These are phyloP conservation scores for Phymatotrichopsis omnivora DNA, from an alignment of 2,329 filamentous ascomycete species.

Conservation along the genomic window DNA sequence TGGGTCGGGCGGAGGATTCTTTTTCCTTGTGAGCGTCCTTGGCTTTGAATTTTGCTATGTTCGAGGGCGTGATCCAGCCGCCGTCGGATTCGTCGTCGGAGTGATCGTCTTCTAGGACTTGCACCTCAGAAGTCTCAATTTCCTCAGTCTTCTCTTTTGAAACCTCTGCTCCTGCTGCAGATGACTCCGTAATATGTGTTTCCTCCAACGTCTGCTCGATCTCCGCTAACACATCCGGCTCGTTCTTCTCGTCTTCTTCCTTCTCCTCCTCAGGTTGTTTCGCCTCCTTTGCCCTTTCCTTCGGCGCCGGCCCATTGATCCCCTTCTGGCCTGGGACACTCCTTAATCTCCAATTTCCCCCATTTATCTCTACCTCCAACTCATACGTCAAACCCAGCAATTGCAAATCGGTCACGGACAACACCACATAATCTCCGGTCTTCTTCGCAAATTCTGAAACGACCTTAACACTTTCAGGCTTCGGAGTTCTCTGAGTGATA, in stretches of 20 bases:
- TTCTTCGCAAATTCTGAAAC: conserved; percentile 75
- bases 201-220: background rate
- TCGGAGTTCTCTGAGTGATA: conserved; percentile 63
- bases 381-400: conserved; percentile 87
- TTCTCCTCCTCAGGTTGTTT: background rate
- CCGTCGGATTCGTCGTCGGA: conserved; percentile 44
- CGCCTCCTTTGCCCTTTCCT: background rate
- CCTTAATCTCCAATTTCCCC: conserved; percentile 77
- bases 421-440: conserved; percentile 78
- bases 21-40: conserved; percentile 49
- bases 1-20: conserved; percentile 44
- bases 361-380: conserved; percentile 72
- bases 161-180: background rate
- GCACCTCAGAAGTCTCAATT: background rate
- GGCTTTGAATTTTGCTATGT: conserved; percentile 74
- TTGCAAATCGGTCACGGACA: conserved; percentile 82
- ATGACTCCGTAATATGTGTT: background rate
- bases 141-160: background rate
- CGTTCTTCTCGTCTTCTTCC: background rate
- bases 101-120: conserved; percentile 26
- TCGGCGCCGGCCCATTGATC: conserved; percentile 22
- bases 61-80: conserved; percentile 90
- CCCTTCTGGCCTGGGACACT: conserved; percentile 36
- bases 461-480: conserved; percentile 64
- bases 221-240: background rate